Evolutionary conservation across 1,139 yeast species (phyloP).

Genomic region (Magnusiomyces starmeri): DNA sequence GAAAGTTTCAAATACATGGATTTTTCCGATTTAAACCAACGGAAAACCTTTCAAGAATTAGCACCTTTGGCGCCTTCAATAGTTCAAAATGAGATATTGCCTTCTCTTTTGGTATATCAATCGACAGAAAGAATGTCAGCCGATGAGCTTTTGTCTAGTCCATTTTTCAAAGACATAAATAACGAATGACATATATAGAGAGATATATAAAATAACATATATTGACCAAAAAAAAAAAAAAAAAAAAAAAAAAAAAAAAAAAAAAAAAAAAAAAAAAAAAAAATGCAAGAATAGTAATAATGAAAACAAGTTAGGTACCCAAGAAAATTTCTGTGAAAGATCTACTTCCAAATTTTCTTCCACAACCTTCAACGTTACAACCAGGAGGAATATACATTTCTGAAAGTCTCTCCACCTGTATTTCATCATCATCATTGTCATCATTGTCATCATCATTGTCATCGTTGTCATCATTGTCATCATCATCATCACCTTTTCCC

Average conservation of each 20-base stretch:
- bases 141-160: too few species aligned
- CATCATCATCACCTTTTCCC: neutral
- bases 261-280: neutral
- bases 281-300: neutral
- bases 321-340: neutral
- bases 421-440: conserved; percentile 5
- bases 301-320: too few species aligned
- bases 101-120: neutral
- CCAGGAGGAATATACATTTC: conserved; percentile 8
- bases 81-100: neutral
- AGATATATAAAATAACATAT: too few species aligned
- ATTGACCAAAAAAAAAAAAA: too few species aligned
- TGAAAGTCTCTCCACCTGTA: neutral
- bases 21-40: neutral
- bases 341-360: neutral
- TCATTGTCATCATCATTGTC: conserved; percentile 4
- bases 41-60: neutral
- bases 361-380: conserved; percentile 8
- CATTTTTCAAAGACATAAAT: too few species aligned
- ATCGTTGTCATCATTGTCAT: neutral
- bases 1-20: conserved; percentile 1
- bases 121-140: neutral
- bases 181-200: too few species aligned
- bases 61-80: conserved; percentile 1
- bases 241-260: too few species aligned